These are phyloP conservation scores for Brassica juncea DNA, from an alignment of 345 rosid genomes.

Conservation along the genomic window DNA sequence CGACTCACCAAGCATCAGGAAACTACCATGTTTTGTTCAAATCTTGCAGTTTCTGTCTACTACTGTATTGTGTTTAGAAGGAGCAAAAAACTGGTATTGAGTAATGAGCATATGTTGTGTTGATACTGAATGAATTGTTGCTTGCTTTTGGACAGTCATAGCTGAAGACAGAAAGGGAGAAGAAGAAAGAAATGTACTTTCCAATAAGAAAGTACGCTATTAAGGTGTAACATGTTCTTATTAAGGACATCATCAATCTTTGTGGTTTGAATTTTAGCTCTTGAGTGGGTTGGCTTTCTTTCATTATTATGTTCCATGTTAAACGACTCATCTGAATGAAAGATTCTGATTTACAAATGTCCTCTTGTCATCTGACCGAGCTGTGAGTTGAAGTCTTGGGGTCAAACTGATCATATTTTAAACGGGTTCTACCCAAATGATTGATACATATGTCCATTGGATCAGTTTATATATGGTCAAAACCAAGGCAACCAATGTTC, in stretches of 20 bases:
- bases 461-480: background rate
- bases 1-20: slow-evolving; percentile 87
- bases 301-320: background rate
- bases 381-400: background rate
- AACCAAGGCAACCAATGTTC: too few species aligned
- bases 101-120: background rate
- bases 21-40: background rate
- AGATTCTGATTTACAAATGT: background rate
- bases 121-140: background rate
- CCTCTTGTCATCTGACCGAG: background rate
- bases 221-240: slow-evolving; percentile 58
- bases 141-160: slow-evolving; percentile 46
- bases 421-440: background rate
- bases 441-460: background rate
- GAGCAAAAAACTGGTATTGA: background rate
- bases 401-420: background rate
- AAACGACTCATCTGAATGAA: slow-evolving; percentile 1
- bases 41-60: background rate
- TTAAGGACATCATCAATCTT: background rate
- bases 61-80: background rate
- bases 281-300: background rate
- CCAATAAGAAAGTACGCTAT: slow-evolving; percentile 92
- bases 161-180: slow-evolving; percentile 82
- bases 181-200: slow-evolving; percentile 87
- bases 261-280: slow-evolving; percentile 16